These are phyloP conservation scores for Coemansia sp. DNA, from an alignment of 192 early-diverging fungal genomes.

Conservation along the genomic window DNA sequence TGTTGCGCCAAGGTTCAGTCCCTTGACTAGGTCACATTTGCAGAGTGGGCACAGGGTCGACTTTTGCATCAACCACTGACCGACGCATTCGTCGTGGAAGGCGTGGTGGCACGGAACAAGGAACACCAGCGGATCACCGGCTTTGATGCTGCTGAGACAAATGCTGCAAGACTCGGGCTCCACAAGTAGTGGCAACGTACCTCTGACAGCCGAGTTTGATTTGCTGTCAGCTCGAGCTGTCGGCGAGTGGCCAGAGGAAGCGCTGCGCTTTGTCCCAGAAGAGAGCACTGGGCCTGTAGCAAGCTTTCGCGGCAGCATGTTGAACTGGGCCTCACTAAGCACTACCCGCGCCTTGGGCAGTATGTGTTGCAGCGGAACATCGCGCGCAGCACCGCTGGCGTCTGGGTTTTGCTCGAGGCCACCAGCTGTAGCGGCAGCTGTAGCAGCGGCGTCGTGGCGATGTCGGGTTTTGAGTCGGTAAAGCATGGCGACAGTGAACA, in stretches of 20 bases:
- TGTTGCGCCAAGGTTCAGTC: slow-evolving; percentile 11
- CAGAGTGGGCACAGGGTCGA: slow-evolving; percentile 47
- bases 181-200: not conserved
- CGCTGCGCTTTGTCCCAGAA: not conserved
- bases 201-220: not conserved
- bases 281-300: slow-evolving; percentile 1
- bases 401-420: not conserved
- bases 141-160: slow-evolving; percentile 23
- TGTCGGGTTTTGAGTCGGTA: slow-evolving; percentile 20
- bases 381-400: not conserved
- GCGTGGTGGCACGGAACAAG: slow-evolving; percentile 39
- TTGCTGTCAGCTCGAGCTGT: not conserved
- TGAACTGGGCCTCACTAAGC: slow-evolving; percentile 36
- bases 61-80: slow-evolving; percentile 42
- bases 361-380: not conserved
- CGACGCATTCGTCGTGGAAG: slow-evolving; percentile 39
- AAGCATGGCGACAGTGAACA: slow-evolving; percentile 19
- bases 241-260: not conserved
- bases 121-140: slow-evolving; percentile 22
- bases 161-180: slow-evolving; percentile 39
- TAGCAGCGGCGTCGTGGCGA: not conserved
- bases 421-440: not conserved
- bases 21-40: slow-evolving; percentile 34
- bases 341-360: slow-evolving; percentile 17
- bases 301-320: slow-evolving; percentile 28